Conservation (phyloP, 2,329 filamentous ascomycete genomes). For the Lecanosticta acicola region DNA sequence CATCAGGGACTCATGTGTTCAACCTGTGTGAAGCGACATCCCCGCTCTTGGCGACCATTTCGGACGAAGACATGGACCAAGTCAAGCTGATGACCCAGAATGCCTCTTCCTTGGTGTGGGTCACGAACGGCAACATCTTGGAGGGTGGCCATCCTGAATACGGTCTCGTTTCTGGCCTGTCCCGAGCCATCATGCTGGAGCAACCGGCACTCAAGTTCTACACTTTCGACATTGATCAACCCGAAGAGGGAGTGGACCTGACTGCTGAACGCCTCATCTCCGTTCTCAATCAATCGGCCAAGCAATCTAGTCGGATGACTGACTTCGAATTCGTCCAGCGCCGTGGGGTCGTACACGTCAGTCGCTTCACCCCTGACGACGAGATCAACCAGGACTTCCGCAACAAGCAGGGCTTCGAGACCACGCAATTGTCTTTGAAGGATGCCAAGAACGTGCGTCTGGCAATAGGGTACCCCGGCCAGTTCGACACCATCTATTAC, state of each 20-base stretch:
- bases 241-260: not conserved
- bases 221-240: not conserved
- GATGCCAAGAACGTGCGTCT: not conserved
- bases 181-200: slow-evolving; percentile 1
- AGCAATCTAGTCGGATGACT: not conserved
- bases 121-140: not conserved
- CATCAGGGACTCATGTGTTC: no score
- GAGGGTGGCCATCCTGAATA: not conserved
- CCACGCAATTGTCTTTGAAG: not conserved
- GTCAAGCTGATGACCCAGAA: slow-evolving; percentile 3
- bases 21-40: not conserved
- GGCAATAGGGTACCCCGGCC: not conserved
- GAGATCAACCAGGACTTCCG: not conserved
- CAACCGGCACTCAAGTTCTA: not conserved
- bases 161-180: not conserved
- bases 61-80: slow-evolving; percentile 2
- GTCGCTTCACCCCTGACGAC: not conserved
- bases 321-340: not conserved
- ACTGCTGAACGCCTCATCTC: not conserved
- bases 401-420: not conserved
- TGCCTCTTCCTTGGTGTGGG: not conserved
- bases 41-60: not conserved
- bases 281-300: not conserved
- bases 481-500: not conserved
- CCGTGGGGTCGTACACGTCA: not conserved